Base-by-base conservation (phyloP, 495 filamentous ascomycete genomes). In the Pseudoneurospora amorphoporcata region DNA sequence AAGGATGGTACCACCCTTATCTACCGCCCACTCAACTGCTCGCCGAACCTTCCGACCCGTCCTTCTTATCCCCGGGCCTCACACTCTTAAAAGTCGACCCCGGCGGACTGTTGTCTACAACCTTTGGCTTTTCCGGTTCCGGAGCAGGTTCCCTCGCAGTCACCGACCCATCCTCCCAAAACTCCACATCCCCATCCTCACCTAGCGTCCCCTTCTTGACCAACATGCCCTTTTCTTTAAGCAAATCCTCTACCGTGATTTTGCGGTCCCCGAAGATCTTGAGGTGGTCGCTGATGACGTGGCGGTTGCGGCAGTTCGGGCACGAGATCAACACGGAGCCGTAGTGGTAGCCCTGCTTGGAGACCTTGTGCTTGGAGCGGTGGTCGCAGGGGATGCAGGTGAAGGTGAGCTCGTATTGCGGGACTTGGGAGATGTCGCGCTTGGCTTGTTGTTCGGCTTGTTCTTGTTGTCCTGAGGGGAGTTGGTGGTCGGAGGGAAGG, bases 221-320 rank as follows among this genome's bases (percentile, higher is more conserved):
- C 4, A 89, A 75, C 75, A 90, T 82, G 2, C 92, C 92, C 58
- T 86, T 88, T 72, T 91, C 87, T 71, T 82, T 78, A 80, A 95
- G 81, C 37, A 95, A 78, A 73, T 94, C 90, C 76, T 95, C 92
- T 41, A 95, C 80, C 4, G 91, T 92, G 23, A 89, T 82, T 42
- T 83, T 77, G 38, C 82, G 86, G 75, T 94, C 88, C 32, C 88
- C 87, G 76, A 95, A 95, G 39, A 94, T 90, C 80, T 85, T 86
- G 53, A 98, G 82, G 82, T 99, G 92, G 82, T 99, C 95, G 77
- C 87, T 90, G 76, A 99, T 98, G 71, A 98, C 83, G 84, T 99
- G 95, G 29, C 93, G 86, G 76, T 91, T 92, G 76, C 90, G 86
- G 81, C 95, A 99, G 1, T 81, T 81, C 1, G 94, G 94, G 77